Evolutionary conservation across 495 filamentous ascomycete species (phyloP).

Genomic region (Rhizodiscina lignyota): DNA sequence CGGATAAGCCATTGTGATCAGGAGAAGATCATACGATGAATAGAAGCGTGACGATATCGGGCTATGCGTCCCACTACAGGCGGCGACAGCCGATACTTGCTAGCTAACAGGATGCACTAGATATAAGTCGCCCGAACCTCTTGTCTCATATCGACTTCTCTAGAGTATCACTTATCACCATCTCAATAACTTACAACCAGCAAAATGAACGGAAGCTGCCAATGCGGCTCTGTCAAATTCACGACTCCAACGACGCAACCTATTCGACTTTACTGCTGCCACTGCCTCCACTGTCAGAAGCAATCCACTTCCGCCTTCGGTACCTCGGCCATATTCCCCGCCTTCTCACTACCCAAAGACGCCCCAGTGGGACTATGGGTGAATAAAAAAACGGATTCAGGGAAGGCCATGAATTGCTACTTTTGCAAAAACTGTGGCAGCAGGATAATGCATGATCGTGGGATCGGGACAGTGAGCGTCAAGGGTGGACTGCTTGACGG

Average conservation of each 20-base stretch:
- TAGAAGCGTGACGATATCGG: too few species aligned
- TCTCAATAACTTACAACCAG: too few species aligned
- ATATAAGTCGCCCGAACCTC: too few species aligned
- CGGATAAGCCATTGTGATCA: too few species aligned
- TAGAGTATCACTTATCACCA: too few species aligned
- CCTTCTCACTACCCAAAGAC: conserved; percentile 7
- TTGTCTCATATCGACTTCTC: too few species aligned
- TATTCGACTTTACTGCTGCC: conserved; percentile 49
- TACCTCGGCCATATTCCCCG: conserved; percentile 48
- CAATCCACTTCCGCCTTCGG: conserved; percentile 57
- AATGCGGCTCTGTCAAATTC: conserved; percentile 44
- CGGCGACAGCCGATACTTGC: too few species aligned
- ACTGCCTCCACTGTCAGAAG: conserved; percentile 48
- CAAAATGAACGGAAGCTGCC: conserved; percentile 34
- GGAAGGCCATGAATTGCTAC: conserved; percentile 10
- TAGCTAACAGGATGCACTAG: too few species aligned
- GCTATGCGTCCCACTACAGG: too few species aligned
- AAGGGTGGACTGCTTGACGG: conserved; percentile 12
- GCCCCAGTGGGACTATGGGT: conserved; percentile 4
- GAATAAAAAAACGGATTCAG: conserved; percentile 6
- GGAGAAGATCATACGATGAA: too few species aligned
- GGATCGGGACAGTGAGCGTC: conserved; percentile 6
- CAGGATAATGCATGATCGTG: conserved; percentile 8
- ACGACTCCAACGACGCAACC: conserved; percentile 38
- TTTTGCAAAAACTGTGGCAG: conserved; percentile 12